Conservation (phyloP, 805 yeast species). For the Nakazawaea ernobii region DNA sequence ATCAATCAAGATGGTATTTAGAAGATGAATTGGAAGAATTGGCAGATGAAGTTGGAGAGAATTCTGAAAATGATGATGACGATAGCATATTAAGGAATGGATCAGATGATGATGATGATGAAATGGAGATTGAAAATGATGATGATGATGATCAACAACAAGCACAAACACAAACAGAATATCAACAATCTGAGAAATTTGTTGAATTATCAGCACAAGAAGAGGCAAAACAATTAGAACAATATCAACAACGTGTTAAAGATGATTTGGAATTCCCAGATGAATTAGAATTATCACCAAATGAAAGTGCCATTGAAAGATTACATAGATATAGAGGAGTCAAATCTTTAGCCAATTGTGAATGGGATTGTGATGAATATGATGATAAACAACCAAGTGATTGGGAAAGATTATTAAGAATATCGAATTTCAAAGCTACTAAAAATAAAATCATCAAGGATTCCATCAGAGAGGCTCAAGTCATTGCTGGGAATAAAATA, state of each 20-base stretch:
- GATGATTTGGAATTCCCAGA: slow-evolving; percentile 95
- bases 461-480: slow-evolving; percentile 39
- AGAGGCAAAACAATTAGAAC: slow-evolving; percentile 69
- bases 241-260: slow-evolving; percentile 60
- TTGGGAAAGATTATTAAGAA: slow-evolving; percentile 70
- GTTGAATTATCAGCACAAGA: slow-evolving; percentile 77
- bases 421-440: slow-evolving; percentile 73
- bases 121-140: slow-evolving; percentile 21
- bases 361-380: slow-evolving; percentile 83
- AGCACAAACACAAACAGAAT: slow-evolving; percentile 16
- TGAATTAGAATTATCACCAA: slow-evolving; percentile 81
- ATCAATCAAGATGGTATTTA: slow-evolving; percentile 70
- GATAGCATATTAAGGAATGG: slow-evolving; percentile 11
- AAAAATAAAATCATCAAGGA: slow-evolving; percentile 64
- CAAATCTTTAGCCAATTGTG: slow-evolving; percentile 70
- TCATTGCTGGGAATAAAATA: slow-evolving; percentile 59
- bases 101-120: slow-evolving; percentile 28
- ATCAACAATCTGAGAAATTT: slow-evolving; percentile 45
- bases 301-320: slow-evolving; percentile 68
- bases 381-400: slow-evolving; percentile 69
- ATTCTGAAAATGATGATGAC: slow-evolving; percentile 31
- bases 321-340: slow-evolving; percentile 81
- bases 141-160: slow-evolving; percentile 26
- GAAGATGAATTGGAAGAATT: slow-evolving; percentile 48
- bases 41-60: slow-evolving; percentile 32